A percentile compares a stretch with the other conserved stretches of the same genome.
Evolutionary conservation across 2,329 filamentous ascomycete genomes (phyloP).

Genomic region (Fusarium denticulatum): DNA sequence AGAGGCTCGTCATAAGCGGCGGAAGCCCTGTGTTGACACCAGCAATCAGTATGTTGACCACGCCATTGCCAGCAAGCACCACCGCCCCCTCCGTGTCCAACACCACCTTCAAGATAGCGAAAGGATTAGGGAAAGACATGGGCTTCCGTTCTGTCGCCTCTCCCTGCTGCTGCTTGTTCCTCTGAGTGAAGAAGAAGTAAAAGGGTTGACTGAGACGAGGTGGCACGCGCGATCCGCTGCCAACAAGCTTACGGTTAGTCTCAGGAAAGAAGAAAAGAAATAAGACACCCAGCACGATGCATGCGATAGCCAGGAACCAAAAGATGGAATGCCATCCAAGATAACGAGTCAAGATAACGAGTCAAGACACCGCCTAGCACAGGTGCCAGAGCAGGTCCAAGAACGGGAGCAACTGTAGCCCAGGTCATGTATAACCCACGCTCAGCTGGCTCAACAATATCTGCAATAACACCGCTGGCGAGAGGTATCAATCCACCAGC

Average conservation of each 20-base stretch:
- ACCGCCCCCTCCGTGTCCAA: neutral
- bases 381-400: neutral
- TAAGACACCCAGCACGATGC: accelerated
- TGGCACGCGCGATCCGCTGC: neutral
- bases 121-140: neutral
- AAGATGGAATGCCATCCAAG: neutral
- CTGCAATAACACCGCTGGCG: neutral
- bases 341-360: neutral
- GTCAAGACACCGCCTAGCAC: neutral
- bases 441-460: neutral
- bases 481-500: neutral
- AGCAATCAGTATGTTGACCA: neutral
- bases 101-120: neutral
- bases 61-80: accelerated
- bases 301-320: neutral
- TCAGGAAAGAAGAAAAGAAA: neutral
- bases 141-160: accelerated
- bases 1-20: neutral
- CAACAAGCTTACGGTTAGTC: neutral
- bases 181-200: accelerated
- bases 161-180: neutral
- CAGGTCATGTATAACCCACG: neutral
- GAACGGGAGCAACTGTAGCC: neutral
- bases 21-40: neutral
- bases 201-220: neutral